These are phyloP conservation scores for Macrolepiota albuminosa DNA, from an alignment of 768 basidiomycete genomes.

Conservation along the genomic window DNA sequence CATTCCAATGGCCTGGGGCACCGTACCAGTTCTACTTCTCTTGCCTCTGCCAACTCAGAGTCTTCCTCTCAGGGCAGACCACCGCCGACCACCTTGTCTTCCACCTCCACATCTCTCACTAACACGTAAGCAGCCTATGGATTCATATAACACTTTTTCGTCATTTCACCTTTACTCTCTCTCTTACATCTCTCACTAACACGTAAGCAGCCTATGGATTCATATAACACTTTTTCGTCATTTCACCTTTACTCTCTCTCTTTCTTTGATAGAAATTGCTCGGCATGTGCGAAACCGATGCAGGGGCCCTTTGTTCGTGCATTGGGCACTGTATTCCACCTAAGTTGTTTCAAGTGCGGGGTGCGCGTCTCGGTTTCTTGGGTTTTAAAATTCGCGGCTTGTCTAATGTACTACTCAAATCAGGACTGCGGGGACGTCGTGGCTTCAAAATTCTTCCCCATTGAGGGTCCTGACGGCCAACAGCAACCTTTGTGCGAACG, in stretches of 20 bases:
- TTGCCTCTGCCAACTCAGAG: constrained; percentile 52
- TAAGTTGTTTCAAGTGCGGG: constrained; percentile 98
- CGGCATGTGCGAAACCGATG: constrained; percentile 76
- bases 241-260: constrained; percentile 22
- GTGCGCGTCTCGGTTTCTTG: constrained; percentile 41
- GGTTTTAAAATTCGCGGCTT: constrained; percentile 5
- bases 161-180: constrained; percentile 23
- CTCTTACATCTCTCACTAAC: constrained; percentile 41
- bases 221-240: constrained; percentile 12
- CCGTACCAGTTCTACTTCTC: constrained; percentile 42
- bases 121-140: constrained; percentile 47
- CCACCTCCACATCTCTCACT: constrained; percentile 50
- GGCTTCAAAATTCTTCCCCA: constrained; percentile 97
- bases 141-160: constrained; percentile 6
- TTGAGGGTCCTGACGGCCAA: constrained; percentile 85
- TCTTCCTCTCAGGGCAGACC: constrained; percentile 44
- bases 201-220: constrained; percentile 41
- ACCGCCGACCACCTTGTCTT: constrained; percentile 49
- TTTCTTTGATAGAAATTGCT: constrained; percentile 51
- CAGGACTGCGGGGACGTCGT: constrained; percentile 97
- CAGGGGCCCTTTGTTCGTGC: constrained; percentile 97
- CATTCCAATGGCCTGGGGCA: constrained; percentile 45
- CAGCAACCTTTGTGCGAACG: constrained; percentile 96
- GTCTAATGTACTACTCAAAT: neutral
- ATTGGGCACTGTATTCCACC: constrained; percentile 86